phyloP scores from a whole-genome alignment of 305 asterid genomes.

The Solanum hybrid region DNA sequence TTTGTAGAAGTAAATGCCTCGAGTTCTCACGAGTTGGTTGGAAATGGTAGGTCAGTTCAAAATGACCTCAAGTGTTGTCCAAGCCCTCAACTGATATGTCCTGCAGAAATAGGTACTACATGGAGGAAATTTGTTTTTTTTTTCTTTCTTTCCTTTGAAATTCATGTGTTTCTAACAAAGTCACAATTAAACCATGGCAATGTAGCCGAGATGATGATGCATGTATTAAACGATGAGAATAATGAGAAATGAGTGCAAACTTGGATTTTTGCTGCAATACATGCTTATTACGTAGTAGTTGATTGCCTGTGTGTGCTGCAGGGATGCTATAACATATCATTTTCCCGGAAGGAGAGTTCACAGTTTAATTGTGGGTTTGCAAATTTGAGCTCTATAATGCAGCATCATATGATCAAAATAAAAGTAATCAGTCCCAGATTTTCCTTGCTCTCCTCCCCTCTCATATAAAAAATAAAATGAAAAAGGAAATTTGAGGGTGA shows the following conservation, averaged over 20 bases:
- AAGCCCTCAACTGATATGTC: conserved; percentile 12
- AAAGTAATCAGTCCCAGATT: neutral
- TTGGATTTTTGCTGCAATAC: neutral
- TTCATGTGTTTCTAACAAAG: neutral
- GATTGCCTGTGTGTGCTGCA: neutral
- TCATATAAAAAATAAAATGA: neutral
- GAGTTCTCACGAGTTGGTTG: conserved; percentile 10
- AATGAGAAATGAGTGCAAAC: neutral
- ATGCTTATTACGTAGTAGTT: neutral
- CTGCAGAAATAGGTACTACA: conserved; percentile 26
- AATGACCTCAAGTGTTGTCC: conserved; percentile 10
- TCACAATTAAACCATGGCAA: neutral
- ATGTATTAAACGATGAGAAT: neutral
- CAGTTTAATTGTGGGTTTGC: neutral
- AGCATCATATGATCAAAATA: neutral
- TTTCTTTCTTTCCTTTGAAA: neutral
- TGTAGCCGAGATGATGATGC: neutral
- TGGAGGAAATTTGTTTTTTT: neutral
- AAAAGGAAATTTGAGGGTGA: neutral
- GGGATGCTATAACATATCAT: neutral
- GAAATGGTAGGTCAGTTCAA: conserved; percentile 15
- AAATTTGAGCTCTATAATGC: neutral
- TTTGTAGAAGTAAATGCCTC: conserved; percentile 18
- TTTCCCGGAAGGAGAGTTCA: neutral
- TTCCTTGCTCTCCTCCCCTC: neutral